Evolutionary conservation across 2,329 filamentous ascomycete genomes (phyloP), one percentile per base, ranked within the genome.

Genomic region (Arthrocladium fulminans): DNA sequence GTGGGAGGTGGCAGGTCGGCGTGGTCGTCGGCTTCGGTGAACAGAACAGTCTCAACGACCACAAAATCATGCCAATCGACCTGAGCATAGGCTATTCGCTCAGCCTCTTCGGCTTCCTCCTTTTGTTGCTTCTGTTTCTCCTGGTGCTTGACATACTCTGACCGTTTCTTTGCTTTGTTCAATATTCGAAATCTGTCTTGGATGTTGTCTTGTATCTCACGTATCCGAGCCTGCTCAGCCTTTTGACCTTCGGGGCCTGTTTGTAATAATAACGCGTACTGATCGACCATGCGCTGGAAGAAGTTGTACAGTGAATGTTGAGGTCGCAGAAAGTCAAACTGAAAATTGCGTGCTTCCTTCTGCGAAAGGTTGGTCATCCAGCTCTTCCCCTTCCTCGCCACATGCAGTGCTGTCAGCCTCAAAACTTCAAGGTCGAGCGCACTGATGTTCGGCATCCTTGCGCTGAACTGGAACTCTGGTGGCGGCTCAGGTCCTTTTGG

Each of bases 41-140:
- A 98, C 13, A 88, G 75, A 47, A 98, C 89, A 0, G 89, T 96
- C 67, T 96, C 92, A 38, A 96, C 88, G 17, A 98, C 85, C 27
- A 90, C 83, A 60, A 98, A 98, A 63, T 97, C 90, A 62, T 94
- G 87, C 92, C 92, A 98, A 66, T 98, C 92, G 54, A 98, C 92
- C 59, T 92, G 84, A 1, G 85, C 84, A 65, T 92, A 84, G 46
- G 77, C 76, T 43, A 81, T 70, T 60, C 83, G 82, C 65, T 95
- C 86, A 60, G 88, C 81, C 62, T 94, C 86, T 34, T 84, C 84
- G 54, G 89, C 81, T 61, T 94, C 88, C 60, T 94, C 88, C 62
- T 89, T 88, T 73, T 89, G 86, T 59, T 83, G 80, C 64, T 89
- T 90, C 69, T 96, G 86, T 47, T 81, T 73, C 57, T 92, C 86